These are phyloP conservation scores for Xerocomus spinulosus DNA, from an alignment of 768 basidiomycete genomes.

Conservation along the genomic window DNA sequence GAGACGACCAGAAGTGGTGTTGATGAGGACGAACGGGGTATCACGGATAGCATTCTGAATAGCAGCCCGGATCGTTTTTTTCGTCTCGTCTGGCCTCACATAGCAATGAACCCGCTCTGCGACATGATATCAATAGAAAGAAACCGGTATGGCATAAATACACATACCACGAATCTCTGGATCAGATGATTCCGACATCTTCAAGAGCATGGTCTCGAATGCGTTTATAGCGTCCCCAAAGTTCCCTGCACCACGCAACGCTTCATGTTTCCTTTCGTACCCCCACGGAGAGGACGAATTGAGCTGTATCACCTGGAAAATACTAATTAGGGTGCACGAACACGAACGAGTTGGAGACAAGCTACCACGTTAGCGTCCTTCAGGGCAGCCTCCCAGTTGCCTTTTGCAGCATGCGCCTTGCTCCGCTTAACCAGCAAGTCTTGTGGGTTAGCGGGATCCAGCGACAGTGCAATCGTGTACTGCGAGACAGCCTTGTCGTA, in stretches of 20 bases:
- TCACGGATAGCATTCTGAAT: too few relatives aligned
- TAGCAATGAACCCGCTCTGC: too few relatives aligned
- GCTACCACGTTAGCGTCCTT: background rate
- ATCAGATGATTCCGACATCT: too few relatives aligned
- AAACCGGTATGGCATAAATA: too few relatives aligned
- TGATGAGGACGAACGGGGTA: too few relatives aligned
- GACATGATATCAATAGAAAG: too few relatives aligned
- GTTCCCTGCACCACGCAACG: background rate
- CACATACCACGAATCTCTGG: too few relatives aligned
- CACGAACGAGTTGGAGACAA: background rate
- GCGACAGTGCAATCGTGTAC: background rate
- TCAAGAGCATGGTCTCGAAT: too few relatives aligned
- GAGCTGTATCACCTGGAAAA: background rate
- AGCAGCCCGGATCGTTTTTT: too few relatives aligned
- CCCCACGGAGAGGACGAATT: background rate
- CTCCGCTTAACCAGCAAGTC: background rate
- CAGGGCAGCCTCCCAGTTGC: conserved; percentile 1
- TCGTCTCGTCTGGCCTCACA: too few relatives aligned
- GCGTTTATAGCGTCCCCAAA: background rate
- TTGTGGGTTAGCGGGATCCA: background rate
- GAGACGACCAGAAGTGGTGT: too few relatives aligned
- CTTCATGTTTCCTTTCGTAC: background rate
- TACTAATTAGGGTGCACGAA: background rate
- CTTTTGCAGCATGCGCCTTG: background rate
- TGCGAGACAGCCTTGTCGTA: background rate